These are phyloP conservation scores for Aspergillus viridinutans DNA, from an alignment of 2,329 filamentous ascomycete species.

Conservation along the genomic window DNA sequence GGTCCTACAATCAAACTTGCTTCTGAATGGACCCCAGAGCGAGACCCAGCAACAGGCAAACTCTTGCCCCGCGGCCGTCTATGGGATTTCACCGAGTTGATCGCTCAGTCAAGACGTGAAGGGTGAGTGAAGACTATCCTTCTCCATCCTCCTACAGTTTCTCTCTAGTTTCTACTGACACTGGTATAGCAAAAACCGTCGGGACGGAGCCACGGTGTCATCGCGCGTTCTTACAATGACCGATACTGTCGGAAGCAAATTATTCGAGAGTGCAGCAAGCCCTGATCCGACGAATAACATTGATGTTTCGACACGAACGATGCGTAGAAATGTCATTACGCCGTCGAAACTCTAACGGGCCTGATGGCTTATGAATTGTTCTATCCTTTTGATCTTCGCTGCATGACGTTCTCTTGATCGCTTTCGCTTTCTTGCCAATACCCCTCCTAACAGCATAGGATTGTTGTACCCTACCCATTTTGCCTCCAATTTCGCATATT, in stretches of 20 bases:
- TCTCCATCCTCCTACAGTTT: not conserved
- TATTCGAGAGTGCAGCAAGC: conserved; percentile 52
- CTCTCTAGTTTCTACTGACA: not conserved
- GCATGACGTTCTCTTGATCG: not conserved
- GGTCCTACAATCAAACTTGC: conserved; percentile 59
- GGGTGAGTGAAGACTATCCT: conserved; percentile 46
- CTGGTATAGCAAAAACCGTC: conserved; percentile 66
- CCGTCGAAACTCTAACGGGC: conserved; percentile 27
- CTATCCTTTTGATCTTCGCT: not conserved
- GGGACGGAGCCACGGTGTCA: conserved; percentile 87
- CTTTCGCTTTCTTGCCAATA: not conserved
- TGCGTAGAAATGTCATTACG: conserved; percentile 35
- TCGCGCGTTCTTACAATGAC: conserved; percentile 73
- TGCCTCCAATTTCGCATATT: not conserved
- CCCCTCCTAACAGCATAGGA: not conserved
- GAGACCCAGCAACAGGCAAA: conserved; percentile 57
- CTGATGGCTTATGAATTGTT: not conserved
- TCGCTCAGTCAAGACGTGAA: conserved; percentile 76
- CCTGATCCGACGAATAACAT: conserved; percentile 20
- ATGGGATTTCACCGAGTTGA: conserved; percentile 89
- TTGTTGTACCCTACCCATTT: not conserved
- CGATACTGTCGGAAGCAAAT: conserved; percentile 64
- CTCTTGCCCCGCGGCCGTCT: conserved; percentile 69
- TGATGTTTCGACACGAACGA: conserved; percentile 32
- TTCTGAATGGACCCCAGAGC: conserved; percentile 67